Evolutionary conservation across 257 asterid genomes (phyloP).

Genomic region (Lycium ferocissimum): DNA sequence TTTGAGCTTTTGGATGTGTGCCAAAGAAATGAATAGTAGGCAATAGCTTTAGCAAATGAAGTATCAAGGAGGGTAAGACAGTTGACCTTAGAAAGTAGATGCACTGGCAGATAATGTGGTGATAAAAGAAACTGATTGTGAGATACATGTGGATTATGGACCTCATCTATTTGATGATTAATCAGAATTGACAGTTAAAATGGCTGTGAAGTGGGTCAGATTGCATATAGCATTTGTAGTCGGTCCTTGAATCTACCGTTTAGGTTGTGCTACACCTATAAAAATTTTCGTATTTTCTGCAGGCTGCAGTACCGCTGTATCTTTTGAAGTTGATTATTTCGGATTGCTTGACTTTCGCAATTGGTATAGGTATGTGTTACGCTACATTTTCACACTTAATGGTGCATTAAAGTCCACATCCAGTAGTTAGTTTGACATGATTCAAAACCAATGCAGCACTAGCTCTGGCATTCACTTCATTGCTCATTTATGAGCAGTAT

Average conservation of each 20-base stretch:
- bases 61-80: slow-evolving; percentile 7
- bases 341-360: slow-evolving; percentile 51
- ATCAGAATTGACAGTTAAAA: background rate
- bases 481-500: slow-evolving; percentile 85
- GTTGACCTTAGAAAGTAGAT: background rate
- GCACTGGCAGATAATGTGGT: background rate
- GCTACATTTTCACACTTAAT: slow-evolving; percentile 13
- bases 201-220: background rate
- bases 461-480: slow-evolving; percentile 65
- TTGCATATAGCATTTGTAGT: background rate
- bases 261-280: slow-evolving; percentile 10
- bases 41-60: slow-evolving; percentile 3
- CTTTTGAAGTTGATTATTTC: slow-evolving; percentile 64
- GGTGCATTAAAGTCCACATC: slow-evolving; percentile 20
- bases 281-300: slow-evolving; percentile 33
- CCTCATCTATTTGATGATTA: background rate
- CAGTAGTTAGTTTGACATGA: slow-evolving; percentile 28
- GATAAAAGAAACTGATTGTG: slow-evolving; percentile 9
- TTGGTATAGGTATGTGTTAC: slow-evolving; percentile 70
- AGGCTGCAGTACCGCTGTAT: slow-evolving; percentile 68
- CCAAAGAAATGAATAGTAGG: slow-evolving; percentile 8
- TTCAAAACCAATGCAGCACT: slow-evolving; percentile 58
- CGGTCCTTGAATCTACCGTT: background rate
- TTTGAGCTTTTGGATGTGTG: background rate
- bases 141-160: background rate